Conservation (phyloP, 345 rosid genomes). For the Isatis tinctoria region DNA sequence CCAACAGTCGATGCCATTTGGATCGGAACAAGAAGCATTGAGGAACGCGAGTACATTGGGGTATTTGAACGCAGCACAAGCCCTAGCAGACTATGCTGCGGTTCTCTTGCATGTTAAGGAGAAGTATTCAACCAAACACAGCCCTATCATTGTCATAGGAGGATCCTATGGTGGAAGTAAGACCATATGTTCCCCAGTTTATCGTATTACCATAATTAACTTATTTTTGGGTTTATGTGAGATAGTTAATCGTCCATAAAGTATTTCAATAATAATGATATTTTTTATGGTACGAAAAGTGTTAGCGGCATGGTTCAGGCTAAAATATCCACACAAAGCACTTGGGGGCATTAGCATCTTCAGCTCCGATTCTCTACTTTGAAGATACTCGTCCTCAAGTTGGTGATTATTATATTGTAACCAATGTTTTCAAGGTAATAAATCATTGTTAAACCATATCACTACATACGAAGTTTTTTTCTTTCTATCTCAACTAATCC, state of each 20-base stretch:
- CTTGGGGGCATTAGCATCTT: conserved; percentile 64
- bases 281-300: conserved; percentile 37
- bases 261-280: too few species aligned
- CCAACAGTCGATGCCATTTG: conserved; percentile 51
- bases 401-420: conserved; percentile 46
- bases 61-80: conserved; percentile 55
- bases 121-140: conserved; percentile 28
- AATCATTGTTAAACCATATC: too few species aligned
- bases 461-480: too few species aligned
- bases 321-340: conserved; percentile 63
- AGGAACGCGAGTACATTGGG: conserved; percentile 44
- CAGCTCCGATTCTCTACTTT: conserved; percentile 69
- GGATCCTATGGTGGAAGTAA: conserved; percentile 86
- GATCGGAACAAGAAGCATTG: conserved; percentile 42
- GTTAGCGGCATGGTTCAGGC: conserved; percentile 71
- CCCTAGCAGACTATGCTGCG: conserved; percentile 55
- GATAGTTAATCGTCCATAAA: too few species aligned
- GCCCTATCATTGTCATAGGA: conserved; percentile 62
- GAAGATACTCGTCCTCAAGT: conserved; percentile 38
- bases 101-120: conserved; percentile 46
- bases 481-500: too few species aligned
- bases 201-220: too few species aligned
- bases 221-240: too few species aligned
- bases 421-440: conserved; percentile 49
- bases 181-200: neutral